Evolutionary conservation across 164 flowering plant genomes (phyloP).

Genomic region (Litsea cubeba): DNA sequence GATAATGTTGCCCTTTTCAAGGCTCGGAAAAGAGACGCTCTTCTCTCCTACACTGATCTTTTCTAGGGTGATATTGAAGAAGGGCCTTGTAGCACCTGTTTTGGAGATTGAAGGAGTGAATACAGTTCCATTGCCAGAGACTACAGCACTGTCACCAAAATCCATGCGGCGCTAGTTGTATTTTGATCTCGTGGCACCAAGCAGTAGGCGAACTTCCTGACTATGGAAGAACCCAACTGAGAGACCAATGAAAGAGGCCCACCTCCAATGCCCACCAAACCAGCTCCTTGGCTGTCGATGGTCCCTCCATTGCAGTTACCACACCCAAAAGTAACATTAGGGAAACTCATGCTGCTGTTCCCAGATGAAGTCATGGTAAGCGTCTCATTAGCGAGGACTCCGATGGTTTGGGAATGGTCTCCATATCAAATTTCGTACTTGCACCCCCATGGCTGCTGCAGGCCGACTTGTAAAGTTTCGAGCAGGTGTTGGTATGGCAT

Average conservation of each 20-base stretch:
- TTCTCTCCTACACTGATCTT: conserved; percentile 34
- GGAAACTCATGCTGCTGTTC: conserved; percentile 5
- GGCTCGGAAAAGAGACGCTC: neutral
- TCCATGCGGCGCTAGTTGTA: conserved; percentile 14
- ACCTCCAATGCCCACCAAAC: conserved; percentile 64
- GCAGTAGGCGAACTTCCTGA: conserved; percentile 57
- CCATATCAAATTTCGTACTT: conserved; percentile 24
- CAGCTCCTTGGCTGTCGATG: conserved; percentile 22
- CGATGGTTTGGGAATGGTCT: conserved; percentile 31
- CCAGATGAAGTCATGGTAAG: conserved; percentile 27
- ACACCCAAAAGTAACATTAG: conserved; percentile 35
- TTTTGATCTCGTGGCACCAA: conserved; percentile 18
- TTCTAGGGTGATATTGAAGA: conserved; percentile 41
- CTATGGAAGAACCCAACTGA: conserved; percentile 28
- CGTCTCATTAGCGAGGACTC: conserved; percentile 35
- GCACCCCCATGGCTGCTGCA: conserved; percentile 9
- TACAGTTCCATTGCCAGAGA: conserved; percentile 29
- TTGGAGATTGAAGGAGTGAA: conserved; percentile 33
- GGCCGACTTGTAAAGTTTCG: neutral
- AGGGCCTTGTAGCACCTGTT: conserved; percentile 4
- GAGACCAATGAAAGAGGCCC: conserved; percentile 46
- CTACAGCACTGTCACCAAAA: conserved; percentile 31
- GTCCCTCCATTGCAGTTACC: conserved; percentile 37
- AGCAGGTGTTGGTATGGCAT: conserved; percentile 30
- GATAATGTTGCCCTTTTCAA: conserved; percentile 40